Evolutionary conservation across 1,139 yeast genomes (phyloP), one percentile per base, ranked within the genome.

Genomic region (Geotrichum candidum): DNA sequence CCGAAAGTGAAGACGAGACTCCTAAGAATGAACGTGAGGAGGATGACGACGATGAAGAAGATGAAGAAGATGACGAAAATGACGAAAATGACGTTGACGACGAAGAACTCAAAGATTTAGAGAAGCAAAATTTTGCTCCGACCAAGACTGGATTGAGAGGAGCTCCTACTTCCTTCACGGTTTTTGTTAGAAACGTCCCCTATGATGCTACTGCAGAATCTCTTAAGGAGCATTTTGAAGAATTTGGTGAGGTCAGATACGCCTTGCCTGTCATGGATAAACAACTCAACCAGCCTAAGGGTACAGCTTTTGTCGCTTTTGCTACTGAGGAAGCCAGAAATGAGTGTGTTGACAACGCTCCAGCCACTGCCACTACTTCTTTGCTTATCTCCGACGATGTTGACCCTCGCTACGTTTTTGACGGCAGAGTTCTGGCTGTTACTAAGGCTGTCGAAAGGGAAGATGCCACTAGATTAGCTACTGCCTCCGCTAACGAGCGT

Each of bases 251-350:
- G 10, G 92, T 94, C 41, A 87, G 88, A 69, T 94, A 91, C 72
- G 99, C 99, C 0, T 80, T 94, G 58, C 97, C 98, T 0, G 99
- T 95, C 11, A 80, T 87, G 67, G 99, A 95, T 72, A 88, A 81
- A 70, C 87, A 80, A 62, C 86, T 96, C 1, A 96, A 96, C 3
- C 78, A 90, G 64, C 91, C 99, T 11, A 89, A 82, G 73, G 99
- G 99, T 62, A 88, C 97, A 0, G 99, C 97, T 0, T 94, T 94
- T 73, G 96, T 94, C 54, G 96, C 97, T 0, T 94, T 94, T 72
- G 75, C 73, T 60, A 78, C 81, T 45, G 84, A 83, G 64, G 84
- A 80, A 4, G 84, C 89, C 2, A 89, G 84, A 69, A 79, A 80
- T 41, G 81, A 82, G 60, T 94, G 98, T 76, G 75, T 92, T 52